Evolutionary conservation across 129 eudicot species (phyloP), one percentile per base, ranked within the genome.

Genomic region (Solidago caesia): DNA sequence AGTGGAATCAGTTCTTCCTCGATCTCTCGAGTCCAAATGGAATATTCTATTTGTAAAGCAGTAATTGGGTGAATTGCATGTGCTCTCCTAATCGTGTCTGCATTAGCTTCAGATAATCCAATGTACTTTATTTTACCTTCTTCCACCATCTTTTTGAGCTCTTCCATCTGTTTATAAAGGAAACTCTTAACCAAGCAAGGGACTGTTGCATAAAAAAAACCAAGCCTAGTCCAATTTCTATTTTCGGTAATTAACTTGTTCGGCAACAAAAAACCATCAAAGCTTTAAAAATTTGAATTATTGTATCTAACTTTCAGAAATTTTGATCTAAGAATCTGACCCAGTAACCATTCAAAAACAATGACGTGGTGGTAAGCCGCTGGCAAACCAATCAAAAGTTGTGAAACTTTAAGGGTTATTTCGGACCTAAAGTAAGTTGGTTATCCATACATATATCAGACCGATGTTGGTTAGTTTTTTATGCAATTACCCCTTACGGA

Each of bases 81-180:
- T 49, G 96, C 96, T 64, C 96, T 87, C 81, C 78, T 81, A 64
- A 90, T 76, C 4, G 96, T 85, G 83, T 87, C 96, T 44, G 76
- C 85, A 27, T 89, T 90, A 41, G 92, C 92, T 74, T 90, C 96
- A 72, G 92, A 89, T 72, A 89, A 65, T 46, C 96, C 92, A 61
- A 89, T 85, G 82, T 87, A 87, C 68, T 82, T 87, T 71, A 89
- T 89, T 78, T 89, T 89, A 67, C 96, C 92, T 75, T 89, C 92
- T 51, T 68, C 84, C 61, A 87, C 96, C 76, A 89, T 70, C 81
- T 81, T 87, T 71, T 87, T 87, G 9, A 87, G 84, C 73, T 87
- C 92, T 55, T 73, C 90, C 85, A 89, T 89, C 96, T 87, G 60
- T 68, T 25, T 25, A 33, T 12, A 16, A 56, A 69, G 12, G 5